Conservation (phyloP, 2,329 filamentous ascomycete genomes). For the Aquanectria penicillioides region DNA sequence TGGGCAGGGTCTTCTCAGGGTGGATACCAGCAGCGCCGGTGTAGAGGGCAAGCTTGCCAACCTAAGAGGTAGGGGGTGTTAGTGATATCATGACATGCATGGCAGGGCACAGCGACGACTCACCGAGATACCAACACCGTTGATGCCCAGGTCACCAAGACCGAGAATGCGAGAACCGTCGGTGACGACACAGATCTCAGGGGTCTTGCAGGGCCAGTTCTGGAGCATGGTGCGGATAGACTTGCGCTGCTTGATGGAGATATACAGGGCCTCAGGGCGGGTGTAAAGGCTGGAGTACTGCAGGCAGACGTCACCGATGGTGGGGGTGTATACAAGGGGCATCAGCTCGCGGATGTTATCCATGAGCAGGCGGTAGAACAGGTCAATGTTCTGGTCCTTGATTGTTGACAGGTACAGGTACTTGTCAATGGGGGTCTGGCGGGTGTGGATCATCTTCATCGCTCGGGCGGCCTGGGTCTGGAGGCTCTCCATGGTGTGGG, state of each 20-base stretch:
- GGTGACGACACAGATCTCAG: conserved; percentile 96
- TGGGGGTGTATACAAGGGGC: conserved; percentile 87
- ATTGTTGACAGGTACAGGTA: conserved; percentile 83
- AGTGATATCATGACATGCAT: conserved; percentile 7
- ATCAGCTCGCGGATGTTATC: conserved; percentile 82
- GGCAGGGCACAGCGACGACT: conserved; percentile 42
- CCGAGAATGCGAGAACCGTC: conserved; percentile 94
- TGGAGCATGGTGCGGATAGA: conserved; percentile 87
- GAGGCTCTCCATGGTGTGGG: conserved; percentile 70
- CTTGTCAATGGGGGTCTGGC: conserved; percentile 79
- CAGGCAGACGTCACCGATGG: conserved; percentile 94
- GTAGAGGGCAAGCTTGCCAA: conserved; percentile 96
- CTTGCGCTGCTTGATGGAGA: conserved; percentile 93
- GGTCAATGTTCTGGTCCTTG: conserved; percentile 79
- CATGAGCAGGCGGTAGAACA: conserved; percentile 85
- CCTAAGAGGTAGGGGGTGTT: conserved; percentile 56
- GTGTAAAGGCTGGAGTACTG: conserved; percentile 97
- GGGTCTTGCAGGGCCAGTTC: conserved; percentile 91
- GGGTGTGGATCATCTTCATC: conserved; percentile 78
- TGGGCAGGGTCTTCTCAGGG: conserved; percentile 82
- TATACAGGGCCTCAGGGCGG: conserved; percentile 93
- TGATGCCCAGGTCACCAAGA: conserved; percentile 93
- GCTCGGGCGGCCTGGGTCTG: conserved; percentile 71
- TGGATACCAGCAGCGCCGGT: conserved; percentile 95
- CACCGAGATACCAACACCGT: conserved; percentile 96